A percentile compares a stretch with the other conserved stretches of the same genome.
Evolutionary conservation across 768 basidiomycete species (phyloP).

Genomic region (Phanerochaete sordida): DNA sequence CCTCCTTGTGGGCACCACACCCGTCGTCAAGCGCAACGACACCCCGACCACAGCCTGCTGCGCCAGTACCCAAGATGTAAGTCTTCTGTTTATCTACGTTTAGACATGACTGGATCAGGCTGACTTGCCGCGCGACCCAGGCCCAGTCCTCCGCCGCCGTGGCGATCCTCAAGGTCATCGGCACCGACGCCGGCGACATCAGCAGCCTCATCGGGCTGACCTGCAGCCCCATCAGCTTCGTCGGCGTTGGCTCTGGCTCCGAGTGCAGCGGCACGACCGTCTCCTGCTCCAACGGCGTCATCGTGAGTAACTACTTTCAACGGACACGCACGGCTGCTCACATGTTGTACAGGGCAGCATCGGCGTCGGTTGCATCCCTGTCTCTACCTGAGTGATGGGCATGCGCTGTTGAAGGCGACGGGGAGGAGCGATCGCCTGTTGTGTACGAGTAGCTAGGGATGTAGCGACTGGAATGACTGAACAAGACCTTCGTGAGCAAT

Average conservation of each 20-base stretch:
- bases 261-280: slow-evolving; percentile 6
- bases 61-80: not conserved
- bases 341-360: too few species aligned
- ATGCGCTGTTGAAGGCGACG: too few species aligned
- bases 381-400: too few species aligned
- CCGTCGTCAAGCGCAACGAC: slow-evolving; percentile 1
- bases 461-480: too few species aligned
- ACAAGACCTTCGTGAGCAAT: too few species aligned
- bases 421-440: too few species aligned
- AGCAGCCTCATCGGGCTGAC: slow-evolving; percentile 17
- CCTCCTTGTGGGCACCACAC: slow-evolving; percentile 7
- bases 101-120: not conserved
- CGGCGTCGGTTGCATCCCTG: too few species aligned
- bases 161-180: slow-evolving; percentile 7
- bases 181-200: slow-evolving; percentile 9
- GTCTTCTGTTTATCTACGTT: not conserved
- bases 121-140: not conserved
- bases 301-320: too few species aligned
- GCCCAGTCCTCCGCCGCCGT: not conserved
- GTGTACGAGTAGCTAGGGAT: too few species aligned
- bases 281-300: slow-evolving; percentile 4
- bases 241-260: slow-evolving; percentile 13
- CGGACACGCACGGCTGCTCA: too few species aligned
- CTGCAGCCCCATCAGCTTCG: slow-evolving; percentile 14
- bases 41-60: slow-evolving; percentile 4